phyloP scores from a whole-genome alignment of 768 basidiomycete genomes.

The Macrolepiota albuminosa region DNA sequence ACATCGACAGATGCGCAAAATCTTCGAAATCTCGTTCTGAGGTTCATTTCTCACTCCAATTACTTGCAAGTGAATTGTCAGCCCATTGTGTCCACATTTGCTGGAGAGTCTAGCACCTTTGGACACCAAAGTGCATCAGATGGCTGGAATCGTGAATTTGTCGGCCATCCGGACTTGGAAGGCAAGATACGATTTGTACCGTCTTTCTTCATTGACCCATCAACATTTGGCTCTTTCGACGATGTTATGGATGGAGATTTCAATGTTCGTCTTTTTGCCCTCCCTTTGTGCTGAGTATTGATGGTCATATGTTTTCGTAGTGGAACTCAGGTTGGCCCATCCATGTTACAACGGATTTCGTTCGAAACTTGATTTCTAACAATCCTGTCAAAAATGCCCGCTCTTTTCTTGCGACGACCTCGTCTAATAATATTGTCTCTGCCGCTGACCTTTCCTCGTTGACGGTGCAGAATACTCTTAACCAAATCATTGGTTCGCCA shows the following conservation, averaged over 20 bases:
- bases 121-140: conserved; percentile 45
- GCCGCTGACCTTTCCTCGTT: neutral
- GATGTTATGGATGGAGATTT: conserved; percentile 55
- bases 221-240: conserved; percentile 38
- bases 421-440: neutral
- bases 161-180: conserved; percentile 37
- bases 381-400: neutral
- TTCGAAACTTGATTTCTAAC: conserved; percentile 10
- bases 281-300: conserved; percentile 5
- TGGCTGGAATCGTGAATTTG: conserved; percentile 58
- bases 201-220: conserved; percentile 61
- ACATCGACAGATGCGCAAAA: conserved; percentile 41
- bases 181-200: conserved; percentile 62
- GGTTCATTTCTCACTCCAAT: conserved; percentile 52
- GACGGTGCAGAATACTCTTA: conserved; percentile 9
- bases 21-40: conserved; percentile 50
- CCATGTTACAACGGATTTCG: conserved; percentile 43
- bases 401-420: conserved; percentile 18
- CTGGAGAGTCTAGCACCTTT: conserved; percentile 66
- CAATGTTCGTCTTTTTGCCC: conserved; percentile 35
- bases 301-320: conserved; percentile 25
- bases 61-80: conserved; percentile 43
- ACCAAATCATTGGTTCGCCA: conserved; percentile 30
- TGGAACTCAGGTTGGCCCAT: conserved; percentile 84
- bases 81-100: conserved; percentile 65